These are phyloP conservation scores for Alectoria sarmentosa DNA, from an alignment of 495 filamentous ascomycete genomes.

Conservation along the genomic window DNA sequence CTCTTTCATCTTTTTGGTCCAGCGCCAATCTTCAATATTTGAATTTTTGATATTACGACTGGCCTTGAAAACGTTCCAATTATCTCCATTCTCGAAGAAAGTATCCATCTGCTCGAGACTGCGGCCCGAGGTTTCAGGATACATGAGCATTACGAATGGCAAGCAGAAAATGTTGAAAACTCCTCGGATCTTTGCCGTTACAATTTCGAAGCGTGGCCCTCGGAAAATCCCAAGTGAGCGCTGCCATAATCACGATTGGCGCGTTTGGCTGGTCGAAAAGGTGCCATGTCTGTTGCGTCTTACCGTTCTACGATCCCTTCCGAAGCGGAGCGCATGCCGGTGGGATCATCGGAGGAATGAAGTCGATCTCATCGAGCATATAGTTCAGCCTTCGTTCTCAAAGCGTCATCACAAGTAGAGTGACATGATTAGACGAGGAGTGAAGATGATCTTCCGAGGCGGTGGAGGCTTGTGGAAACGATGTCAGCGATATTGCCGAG, in stretches of 20 bases:
- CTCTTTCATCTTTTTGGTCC: constrained; percentile 27
- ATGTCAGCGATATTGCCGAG: too few relatives aligned
- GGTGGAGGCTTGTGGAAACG: too few relatives aligned
- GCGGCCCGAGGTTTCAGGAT: constrained; percentile 51
- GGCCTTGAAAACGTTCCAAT: constrained; percentile 28
- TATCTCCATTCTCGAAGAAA: constrained; percentile 38
- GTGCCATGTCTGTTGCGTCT: too few relatives aligned
- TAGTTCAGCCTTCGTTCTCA: neutral
- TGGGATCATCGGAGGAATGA: neutral
- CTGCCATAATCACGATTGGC: neutral
- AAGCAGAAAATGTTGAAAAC: constrained; percentile 46
- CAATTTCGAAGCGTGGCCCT: too few relatives aligned
- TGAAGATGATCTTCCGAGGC: neutral
- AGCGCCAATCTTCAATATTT: constrained; percentile 28
- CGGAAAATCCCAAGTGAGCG: too few relatives aligned
- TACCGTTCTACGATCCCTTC: neutral
- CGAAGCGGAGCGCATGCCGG: neutral
- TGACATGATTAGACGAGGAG: neutral
- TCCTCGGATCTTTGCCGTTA: too few relatives aligned
- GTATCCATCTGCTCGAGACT: constrained; percentile 54
- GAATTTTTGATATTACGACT: constrained; percentile 24
- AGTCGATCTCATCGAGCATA: neutral
- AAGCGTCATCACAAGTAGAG: neutral
- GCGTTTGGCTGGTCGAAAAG: too few relatives aligned
- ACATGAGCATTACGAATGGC: constrained; percentile 48